Base-by-base conservation (phyloP, 1,139 yeast species). In the Wickerhamiella pararugosa region DNA sequence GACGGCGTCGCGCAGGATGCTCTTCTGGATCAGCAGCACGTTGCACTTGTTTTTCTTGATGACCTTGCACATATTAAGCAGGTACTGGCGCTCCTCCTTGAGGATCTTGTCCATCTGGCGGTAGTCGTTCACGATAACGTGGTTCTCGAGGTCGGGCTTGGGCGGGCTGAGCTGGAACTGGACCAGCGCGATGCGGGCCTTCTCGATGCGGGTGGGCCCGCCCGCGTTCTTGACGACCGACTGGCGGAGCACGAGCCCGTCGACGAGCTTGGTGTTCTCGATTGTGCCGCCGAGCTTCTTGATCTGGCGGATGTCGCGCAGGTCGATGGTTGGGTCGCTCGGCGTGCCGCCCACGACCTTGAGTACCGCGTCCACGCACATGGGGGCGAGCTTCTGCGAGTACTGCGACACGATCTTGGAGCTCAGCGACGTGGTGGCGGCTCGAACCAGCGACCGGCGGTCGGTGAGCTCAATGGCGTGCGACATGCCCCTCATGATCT, bases 161-260 rank as follows among this genome's bases (percentile, higher is more conserved):
- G 99, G 99, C 36, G 99, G 98, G 29, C 97, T 86, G 48, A 90
- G 70, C 64, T 90, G 98, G 67, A 90, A 90, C 64, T 92, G 99
- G 50, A 90, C 73, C 54, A 90, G 71, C 8, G 92, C 99, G 53
- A 90, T 84, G 51, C 69, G 72, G 26, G 98, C 98, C 69, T 87
- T 90, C 60, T 90, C 98, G 61, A 84, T 73, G 60, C 96, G 75
- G 7, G 83, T 71, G 45, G 98, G 98, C n/a, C 97, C 98, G 39
- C 95, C 95, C 2, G 96, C 96, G 48, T 72, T 68, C 60, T 86
- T 90, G 47, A 86, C 73, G 25, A 80, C 96, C 50, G 73, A 80
- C 63, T 90, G 97, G 27, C 96, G 83, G 54, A 90, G 69, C 5
- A 87, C 95, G 46, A 90, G 87, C 45, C 99, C 99, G 55, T 86